Conservation (phyloP, 2,329 filamentous ascomycete genomes). For the Microdochium nivale region DNA sequence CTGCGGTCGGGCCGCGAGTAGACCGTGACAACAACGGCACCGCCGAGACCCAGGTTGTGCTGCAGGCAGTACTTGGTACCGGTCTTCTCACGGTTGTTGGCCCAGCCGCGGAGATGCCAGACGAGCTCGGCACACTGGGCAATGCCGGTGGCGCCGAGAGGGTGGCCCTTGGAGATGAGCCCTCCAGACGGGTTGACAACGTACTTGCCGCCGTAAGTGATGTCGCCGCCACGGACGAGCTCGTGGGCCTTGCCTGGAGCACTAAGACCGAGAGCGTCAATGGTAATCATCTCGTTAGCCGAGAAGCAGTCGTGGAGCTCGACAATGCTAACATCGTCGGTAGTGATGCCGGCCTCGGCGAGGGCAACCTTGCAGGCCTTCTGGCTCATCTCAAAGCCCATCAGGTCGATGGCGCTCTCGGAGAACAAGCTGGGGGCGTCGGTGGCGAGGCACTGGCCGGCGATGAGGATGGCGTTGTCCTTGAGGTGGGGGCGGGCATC, state of each 20-base stretch:
- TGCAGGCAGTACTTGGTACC: conserved; percentile 69
- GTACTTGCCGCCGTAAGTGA: conserved; percentile 79
- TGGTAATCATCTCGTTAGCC: conserved; percentile 84
- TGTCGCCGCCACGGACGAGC: conserved; percentile 76
- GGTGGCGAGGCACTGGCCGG: conserved; percentile 80
- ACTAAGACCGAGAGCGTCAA: conserved; percentile 77
- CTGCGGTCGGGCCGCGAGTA: conserved; percentile 78
- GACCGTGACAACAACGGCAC: conserved; percentile 82
- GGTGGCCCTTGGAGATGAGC: conserved; percentile 92
- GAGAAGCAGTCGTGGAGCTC: conserved; percentile 97
- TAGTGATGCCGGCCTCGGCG: conserved; percentile 60
- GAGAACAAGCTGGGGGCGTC: conserved; percentile 76
- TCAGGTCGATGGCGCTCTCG: conserved; percentile 71
- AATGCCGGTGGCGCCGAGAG: conserved; percentile 86
- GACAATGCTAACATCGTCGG: conserved; percentile 69
- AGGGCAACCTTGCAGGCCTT: conserved; percentile 63
- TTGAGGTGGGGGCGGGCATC: conserved; percentile 75
- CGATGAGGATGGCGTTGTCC: conserved; percentile 77
- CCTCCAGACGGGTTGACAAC: conserved; percentile 92
- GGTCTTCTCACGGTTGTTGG: conserved; percentile 71
- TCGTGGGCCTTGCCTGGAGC: conserved; percentile 82
- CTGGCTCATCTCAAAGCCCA: conserved; percentile 81
- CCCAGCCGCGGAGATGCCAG: conserved; percentile 94
- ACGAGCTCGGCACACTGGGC: conserved; percentile 92
- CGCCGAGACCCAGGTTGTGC: conserved; percentile 88